Base-by-base conservation (phyloP, 2,329 filamentous ascomycete species). In the Aureobasidium sp. region DNA sequence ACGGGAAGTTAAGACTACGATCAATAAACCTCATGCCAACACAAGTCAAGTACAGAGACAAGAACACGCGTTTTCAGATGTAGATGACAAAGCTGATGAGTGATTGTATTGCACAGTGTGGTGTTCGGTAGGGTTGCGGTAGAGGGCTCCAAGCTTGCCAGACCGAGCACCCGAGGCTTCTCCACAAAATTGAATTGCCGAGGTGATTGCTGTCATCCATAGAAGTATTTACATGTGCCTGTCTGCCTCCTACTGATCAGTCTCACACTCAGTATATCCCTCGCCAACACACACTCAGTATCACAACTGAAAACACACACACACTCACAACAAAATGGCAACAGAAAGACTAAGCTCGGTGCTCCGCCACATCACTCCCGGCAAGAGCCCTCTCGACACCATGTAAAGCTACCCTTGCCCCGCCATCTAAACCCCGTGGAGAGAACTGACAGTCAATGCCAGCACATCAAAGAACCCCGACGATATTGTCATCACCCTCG, bases 401-500 rank as follows among this genome's bases (percentile, higher is more conserved):
- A 89, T 97, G 92, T 96, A 83, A 81, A 27, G 54, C 45, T 55
- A 61, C 61, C 63, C 13, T 32, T 30, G 49, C 61, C 84, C 92
- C 64, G 90, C 91, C 50, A 36, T 36, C 78, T 91, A 68, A 21
- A 37, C 59, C 45, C 42, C 64, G 59, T 47, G 49, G 42, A 62
- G 49, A 51, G 37, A 45, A 51, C 63, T 66, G 59, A 66, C 61
- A 27, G n/a, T 21, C 25, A 9, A 4, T 16, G 16, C 62, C 68
- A 96, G 91, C 72, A 91, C 90, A 62, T 85, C 90, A 68, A 92
- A 97, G 81, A 95, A 96, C 76, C 85, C 92, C 68, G 93, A 97
- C 74, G 94, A 99, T 79, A 83, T 99, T 60, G 94, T 99, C 73
- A 96, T 97, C 72, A 99, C 94, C 8, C 85, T 95, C 62, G 93